Percentiles rank a stretch among this genome's conserved stretches.
phyloP scores from a whole-genome alignment of 106 monocot genomes.

The Dendrobium huoshanense region DNA sequence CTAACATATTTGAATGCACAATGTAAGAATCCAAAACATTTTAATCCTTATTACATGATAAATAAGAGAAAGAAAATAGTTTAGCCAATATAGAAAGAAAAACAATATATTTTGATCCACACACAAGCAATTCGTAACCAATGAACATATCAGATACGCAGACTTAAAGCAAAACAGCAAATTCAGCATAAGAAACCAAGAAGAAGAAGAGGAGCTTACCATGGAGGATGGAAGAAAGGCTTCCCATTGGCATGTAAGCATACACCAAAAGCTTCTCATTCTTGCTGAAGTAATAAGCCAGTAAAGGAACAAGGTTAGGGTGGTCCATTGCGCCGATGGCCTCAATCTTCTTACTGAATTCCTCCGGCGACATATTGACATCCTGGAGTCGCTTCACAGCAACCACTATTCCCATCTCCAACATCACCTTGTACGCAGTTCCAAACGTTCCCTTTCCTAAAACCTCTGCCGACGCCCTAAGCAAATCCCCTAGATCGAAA shows the following conservation, averaged over 20 bases:
- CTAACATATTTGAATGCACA: too few species aligned
- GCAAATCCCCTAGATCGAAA: slow-evolving; percentile 71
- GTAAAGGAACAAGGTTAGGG: slow-evolving; percentile 46
- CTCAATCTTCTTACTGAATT: slow-evolving; percentile 53
- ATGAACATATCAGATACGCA: neutral
- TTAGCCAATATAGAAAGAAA: too few species aligned
- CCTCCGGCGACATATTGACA: slow-evolving; percentile 53
- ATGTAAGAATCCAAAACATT: neutral
- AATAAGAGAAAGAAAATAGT: neutral
- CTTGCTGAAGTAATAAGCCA: slow-evolving; percentile 74
- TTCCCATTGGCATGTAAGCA: slow-evolving; percentile 69
- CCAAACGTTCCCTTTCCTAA: slow-evolving; percentile 84
- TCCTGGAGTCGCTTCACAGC: slow-evolving; percentile 78
- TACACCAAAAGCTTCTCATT: slow-evolving; percentile 89
- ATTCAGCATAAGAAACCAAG: neutral
- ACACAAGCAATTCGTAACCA: too few species aligned
- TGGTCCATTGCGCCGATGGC: slow-evolving; percentile 54
- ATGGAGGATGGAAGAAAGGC: slow-evolving; percentile 81
- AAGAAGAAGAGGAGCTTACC: slow-evolving; percentile 21
- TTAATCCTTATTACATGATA: neutral
- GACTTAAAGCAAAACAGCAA: neutral
- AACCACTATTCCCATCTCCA: slow-evolving; percentile 55
- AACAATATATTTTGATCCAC: too few species aligned
- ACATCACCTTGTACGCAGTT: slow-evolving; percentile 77
- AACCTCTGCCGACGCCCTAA: slow-evolving; percentile 90